Evolutionary conservation across 345 rosid species (phyloP).

Genomic region (Noccaea caerulescens): DNA sequence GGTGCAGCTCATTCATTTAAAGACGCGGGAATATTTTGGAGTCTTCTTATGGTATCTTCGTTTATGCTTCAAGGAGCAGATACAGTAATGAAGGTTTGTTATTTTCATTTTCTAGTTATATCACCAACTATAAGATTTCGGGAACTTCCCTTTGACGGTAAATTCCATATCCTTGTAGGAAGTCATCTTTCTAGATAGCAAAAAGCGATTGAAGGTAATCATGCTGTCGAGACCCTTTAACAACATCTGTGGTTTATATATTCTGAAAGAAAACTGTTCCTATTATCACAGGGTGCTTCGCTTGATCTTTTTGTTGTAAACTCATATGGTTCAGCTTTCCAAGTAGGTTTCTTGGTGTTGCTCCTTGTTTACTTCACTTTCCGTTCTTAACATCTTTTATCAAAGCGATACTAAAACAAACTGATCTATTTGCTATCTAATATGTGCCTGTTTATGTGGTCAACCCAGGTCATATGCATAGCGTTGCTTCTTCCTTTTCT

Average conservation of each 20-base stretch:
- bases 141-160: slow-evolving; percentile 33
- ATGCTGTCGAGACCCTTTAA: background rate
- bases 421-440: slow-evolving; percentile 19
- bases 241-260: background rate
- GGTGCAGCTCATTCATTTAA: slow-evolving; percentile 72
- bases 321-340: slow-evolving; percentile 89
- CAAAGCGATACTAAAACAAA: background rate
- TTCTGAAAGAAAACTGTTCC: slow-evolving; percentile 26
- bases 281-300: slow-evolving; percentile 72
- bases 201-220: slow-evolving; percentile 64
- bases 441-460: slow-evolving; percentile 25
- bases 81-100: slow-evolving; percentile 78
- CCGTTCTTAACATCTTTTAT: background rate
- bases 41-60: slow-evolving; percentile 80
- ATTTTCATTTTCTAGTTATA: slow-evolving; percentile 37
- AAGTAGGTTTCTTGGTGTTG: slow-evolving; percentile 53
- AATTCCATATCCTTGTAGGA: slow-evolving; percentile 58
- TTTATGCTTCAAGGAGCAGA: slow-evolving; percentile 93
- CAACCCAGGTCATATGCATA: slow-evolving; percentile 70
- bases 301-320: slow-evolving; percentile 88
- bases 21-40: slow-evolving; percentile 86
- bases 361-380: slow-evolving; percentile 1
- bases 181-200: slow-evolving; percentile 69
- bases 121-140: slow-evolving; percentile 1
- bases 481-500: slow-evolving; percentile 85